Evolutionary conservation across 2,329 filamentous ascomycete genomes (phyloP), one percentile per base, ranked within the genome.

Genomic region (Mollisiaceae sp.): DNA sequence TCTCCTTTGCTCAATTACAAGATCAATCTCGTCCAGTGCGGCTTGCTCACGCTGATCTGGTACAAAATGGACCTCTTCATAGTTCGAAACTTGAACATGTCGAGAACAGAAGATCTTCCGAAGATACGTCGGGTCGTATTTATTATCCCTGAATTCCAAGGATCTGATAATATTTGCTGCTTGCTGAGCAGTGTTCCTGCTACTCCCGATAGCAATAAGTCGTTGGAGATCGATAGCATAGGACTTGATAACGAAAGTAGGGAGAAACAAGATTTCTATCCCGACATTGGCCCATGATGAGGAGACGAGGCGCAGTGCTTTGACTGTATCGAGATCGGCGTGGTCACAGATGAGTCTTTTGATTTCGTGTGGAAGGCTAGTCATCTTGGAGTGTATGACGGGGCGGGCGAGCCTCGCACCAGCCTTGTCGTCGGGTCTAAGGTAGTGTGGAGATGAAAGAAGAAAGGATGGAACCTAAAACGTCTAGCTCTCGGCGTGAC

Each of bases 231-330:
- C 80, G 64, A 86, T 71, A 65, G 78, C 76, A 71, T 81, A 79
- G 5, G 76, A 79, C 69, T 85, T 79, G 12, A 82, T 82, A 55
- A 81, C 79, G 52, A 83, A 68, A 64, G 80, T 85, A 27, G 79
- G 70, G 24, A 84, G 41, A n/a, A 85, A 71, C 1, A 70, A 55
- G 32, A 69, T 24, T 24, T 70, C 67, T 1, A 58, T 18, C 22
- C 66, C 68, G n/a, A 64, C 63, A 9, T 36, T 24, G 35, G 66
- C 57, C 66, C 68, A 70, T 24, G 63, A 64, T 22, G 59, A 59
- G 1, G 68, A 70, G 12, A 63, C 66, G 4, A 62, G 59, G 15
- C 68, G 66, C 8, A 70, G 59, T 12, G 62, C 52, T 45, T 65
- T 68, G 27, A 64, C 32, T 9, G 62, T 63, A n/a, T 52, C 27